phyloP scores from a whole-genome alignment of 2,329 filamentous ascomycete genomes.

The Exophiala oligosperma region DNA sequence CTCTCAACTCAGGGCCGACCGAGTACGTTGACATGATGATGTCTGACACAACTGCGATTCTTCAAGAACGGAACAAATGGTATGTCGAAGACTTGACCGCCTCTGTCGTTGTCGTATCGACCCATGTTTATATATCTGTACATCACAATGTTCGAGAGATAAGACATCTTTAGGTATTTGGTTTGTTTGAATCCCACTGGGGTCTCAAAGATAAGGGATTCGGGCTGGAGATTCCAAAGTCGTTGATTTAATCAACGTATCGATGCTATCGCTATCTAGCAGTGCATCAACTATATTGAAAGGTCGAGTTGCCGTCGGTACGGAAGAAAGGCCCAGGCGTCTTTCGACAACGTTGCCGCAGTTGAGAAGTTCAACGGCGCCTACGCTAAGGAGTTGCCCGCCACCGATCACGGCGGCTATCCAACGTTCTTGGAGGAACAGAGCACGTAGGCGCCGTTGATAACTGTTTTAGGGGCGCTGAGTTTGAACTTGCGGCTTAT shows the following conservation, averaged over 20 bases:
- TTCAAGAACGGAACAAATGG: neutral
- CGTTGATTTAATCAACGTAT: neutral
- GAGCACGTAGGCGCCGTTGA: too few relatives aligned
- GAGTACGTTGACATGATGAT: conserved; percentile 2
- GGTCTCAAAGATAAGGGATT: neutral
- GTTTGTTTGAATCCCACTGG: neutral
- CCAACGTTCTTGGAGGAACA: too few relatives aligned
- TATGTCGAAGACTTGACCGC: too few relatives aligned
- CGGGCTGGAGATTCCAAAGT: neutral
- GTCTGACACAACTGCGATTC: neutral
- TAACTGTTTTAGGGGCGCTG: too few relatives aligned
- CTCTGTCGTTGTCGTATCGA: neutral
- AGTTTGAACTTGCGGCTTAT: too few relatives aligned
- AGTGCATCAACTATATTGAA: too few relatives aligned
- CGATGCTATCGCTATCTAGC: neutral
- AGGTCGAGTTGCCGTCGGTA: too few relatives aligned
- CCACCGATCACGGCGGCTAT: neutral
- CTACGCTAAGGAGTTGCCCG: too few relatives aligned
- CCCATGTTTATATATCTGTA: neutral
- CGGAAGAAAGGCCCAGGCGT: too few relatives aligned
- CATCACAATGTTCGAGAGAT: neutral
- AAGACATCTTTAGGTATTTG: neutral
- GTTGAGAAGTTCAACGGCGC: too few relatives aligned
- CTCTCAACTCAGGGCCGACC: neutral
- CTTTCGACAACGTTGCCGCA: neutral